phyloP scores from a whole-genome alignment of 2,329 filamentous ascomycete genomes.

The Alternaria ventricosa region DNA sequence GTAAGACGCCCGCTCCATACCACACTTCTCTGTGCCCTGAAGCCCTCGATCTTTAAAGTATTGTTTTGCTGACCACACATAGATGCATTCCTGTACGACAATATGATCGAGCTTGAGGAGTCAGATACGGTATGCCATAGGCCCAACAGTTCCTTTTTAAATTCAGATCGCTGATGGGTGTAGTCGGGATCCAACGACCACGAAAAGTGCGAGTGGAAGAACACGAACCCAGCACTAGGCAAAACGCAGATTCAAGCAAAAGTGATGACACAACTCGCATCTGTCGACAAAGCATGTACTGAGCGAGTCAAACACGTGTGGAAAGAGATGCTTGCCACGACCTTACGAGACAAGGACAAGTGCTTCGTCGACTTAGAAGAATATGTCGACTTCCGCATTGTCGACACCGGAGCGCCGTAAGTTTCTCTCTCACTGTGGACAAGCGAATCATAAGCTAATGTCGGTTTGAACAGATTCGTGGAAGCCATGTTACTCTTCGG shows the following conservation, averaged over 20 bases:
- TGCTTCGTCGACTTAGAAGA: background rate
- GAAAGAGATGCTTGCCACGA: background rate
- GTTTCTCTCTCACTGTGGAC: background rate
- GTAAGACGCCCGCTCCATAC: background rate
- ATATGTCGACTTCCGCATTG: background rate
- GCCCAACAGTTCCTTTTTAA: background rate
- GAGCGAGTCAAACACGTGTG: background rate
- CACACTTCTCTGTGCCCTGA: background rate
- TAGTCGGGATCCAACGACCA: background rate
- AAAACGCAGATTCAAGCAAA: background rate
- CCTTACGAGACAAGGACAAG: background rate
- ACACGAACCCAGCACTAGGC: background rate
- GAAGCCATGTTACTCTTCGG: conserved; percentile 1
- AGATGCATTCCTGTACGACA: background rate
- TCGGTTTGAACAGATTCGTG: background rate
- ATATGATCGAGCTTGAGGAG: background rate
- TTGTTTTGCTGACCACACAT: background rate
- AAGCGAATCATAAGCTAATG: background rate
- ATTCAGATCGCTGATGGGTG: background rate
- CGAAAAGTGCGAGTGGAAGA: background rate
- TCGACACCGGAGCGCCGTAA: background rate
- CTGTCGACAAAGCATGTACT: background rate
- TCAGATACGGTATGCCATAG: background rate
- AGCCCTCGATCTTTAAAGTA: background rate
- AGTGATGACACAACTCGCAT: background rate